Conservation (phyloP, 2,329 filamentous ascomycete species). For the Xylariaceae sp. region DNA sequence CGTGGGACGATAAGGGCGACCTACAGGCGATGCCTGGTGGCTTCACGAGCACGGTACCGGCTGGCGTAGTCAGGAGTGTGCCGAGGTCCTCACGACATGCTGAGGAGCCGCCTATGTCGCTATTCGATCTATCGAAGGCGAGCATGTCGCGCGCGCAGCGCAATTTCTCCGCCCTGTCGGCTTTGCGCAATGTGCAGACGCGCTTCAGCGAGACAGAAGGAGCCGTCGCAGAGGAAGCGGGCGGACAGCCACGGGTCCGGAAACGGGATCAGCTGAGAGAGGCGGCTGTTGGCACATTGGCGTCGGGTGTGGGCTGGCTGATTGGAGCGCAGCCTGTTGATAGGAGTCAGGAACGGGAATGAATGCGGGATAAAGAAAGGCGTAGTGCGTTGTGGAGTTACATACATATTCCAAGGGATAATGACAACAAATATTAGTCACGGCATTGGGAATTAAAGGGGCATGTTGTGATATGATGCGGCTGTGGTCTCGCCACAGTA, state of each 20-base stretch:
- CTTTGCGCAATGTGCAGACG: slow-evolving; percentile 40
- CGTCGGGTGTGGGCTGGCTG: slow-evolving; percentile 63
- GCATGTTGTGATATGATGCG: not conserved
- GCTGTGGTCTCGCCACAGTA: not conserved
- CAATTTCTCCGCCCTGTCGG: slow-evolving; percentile 53
- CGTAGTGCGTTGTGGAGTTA: slow-evolving; percentile 1
- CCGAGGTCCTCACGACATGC: slow-evolving; percentile 32
- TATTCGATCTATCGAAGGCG: slow-evolving; percentile 59
- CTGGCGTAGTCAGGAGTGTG: slow-evolving; percentile 26
- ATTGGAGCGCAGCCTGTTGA: slow-evolving; percentile 50
- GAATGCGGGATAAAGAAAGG: slow-evolving; percentile 3
- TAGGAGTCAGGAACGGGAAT: slow-evolving; percentile 27
- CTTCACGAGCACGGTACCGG: slow-evolving; percentile 39
- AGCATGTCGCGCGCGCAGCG: slow-evolving; percentile 54
- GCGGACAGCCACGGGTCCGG: slow-evolving; percentile 41
- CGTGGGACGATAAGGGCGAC: slow-evolving; percentile 64
- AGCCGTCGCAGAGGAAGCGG: slow-evolving; percentile 21
- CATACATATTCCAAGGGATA: not conserved
- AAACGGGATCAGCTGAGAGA: slow-evolving; percentile 69
- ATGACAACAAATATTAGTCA: not conserved
- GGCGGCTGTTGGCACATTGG: slow-evolving; percentile 61
- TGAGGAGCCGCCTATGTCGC: slow-evolving; percentile 55
- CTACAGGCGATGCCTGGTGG: slow-evolving; percentile 51
- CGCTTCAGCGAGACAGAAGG: slow-evolving; percentile 29
- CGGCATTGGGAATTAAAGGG: not conserved